Conservation (phyloP, 169 alveolate genomes). For the Perkinsus chesapeaki region DNA sequence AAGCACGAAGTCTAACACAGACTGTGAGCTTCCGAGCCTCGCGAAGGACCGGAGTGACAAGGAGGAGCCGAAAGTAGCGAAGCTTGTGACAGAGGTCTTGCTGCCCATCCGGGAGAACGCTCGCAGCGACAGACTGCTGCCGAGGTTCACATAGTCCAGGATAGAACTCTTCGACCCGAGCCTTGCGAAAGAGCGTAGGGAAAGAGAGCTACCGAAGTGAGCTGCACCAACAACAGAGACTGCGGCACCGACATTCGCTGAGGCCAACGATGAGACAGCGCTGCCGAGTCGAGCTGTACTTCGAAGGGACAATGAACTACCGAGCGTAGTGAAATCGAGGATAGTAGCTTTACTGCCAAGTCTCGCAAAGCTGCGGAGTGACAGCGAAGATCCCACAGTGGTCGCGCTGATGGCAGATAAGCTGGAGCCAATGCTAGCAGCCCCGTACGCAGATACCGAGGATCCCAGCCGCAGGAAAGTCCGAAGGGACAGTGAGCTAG, state of each 20-base stretch:
- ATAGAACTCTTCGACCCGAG: not conserved
- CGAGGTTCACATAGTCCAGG: not conserved
- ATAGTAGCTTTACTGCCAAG: not conserved
- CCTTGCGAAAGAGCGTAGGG: not conserved
- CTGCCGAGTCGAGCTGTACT: not conserved
- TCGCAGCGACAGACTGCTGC: not conserved
- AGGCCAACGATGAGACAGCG: not conserved
- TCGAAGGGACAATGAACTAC: not conserved
- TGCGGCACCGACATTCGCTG: not conserved
- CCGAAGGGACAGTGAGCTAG: not conserved
- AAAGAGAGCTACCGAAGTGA: not conserved
- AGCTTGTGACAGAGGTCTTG: not conserved
- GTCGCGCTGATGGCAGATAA: not conserved
- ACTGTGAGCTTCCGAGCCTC: not conserved
- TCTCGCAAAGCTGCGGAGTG: constrained; percentile 1
- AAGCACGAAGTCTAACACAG: not conserved
- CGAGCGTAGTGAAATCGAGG: not conserved
- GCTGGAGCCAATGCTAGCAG: not conserved
- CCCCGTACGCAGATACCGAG: not conserved
- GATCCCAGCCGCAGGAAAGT: not conserved
- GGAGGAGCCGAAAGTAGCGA: not conserved
- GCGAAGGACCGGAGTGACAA: not conserved
- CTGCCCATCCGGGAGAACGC: not conserved
- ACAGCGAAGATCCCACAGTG: not conserved
- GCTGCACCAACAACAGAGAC: not conserved